Evolutionary conservation across 805 yeast genomes (phyloP).

Genomic region (Millerozyma miso): DNA sequence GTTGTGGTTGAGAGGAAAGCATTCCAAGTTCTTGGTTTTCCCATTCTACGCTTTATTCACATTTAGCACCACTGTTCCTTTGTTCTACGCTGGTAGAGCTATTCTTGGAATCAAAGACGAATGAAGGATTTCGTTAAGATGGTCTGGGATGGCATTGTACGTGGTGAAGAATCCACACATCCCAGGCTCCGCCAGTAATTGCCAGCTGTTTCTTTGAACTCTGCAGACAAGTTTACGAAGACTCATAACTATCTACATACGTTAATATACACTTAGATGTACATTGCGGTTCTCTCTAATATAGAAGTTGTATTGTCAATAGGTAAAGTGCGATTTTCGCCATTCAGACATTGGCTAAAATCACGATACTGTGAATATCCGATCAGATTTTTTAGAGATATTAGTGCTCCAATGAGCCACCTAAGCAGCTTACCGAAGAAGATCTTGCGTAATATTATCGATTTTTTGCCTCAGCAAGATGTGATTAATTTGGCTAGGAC

Average conservation of each 20-base stretch:
- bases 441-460: slow-evolving; percentile 1
- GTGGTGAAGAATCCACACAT: background rate
- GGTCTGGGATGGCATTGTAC: background rate
- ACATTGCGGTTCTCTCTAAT: background rate
- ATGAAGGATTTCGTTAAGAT: slow-evolving; percentile 2
- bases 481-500: slow-evolving; percentile 30
- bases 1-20: slow-evolving; percentile 43
- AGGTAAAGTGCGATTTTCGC: background rate
- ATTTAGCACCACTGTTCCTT: slow-evolving; percentile 60
- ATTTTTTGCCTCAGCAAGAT: slow-evolving; percentile 25
- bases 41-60: slow-evolving; percentile 78
- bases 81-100: slow-evolving; percentile 72
- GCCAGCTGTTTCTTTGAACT: background rate
- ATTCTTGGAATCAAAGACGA: slow-evolving; percentile 58
- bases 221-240: background rate
- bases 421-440: slow-evolving; percentile 1
- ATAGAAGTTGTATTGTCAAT: background rate
- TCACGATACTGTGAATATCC: too few relatives aligned
- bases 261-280: background rate
- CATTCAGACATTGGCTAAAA: background rate
- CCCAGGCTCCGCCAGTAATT: background rate
- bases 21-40: slow-evolving; percentile 63
- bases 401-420: background rate
- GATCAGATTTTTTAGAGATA: too few relatives aligned
- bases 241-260: background rate